A percentile compares a stretch with the other conserved stretches of the same genome.
Evolutionary conservation across 805 yeast genomes (phyloP).

Genomic region (Suhomyces emberorum): DNA sequence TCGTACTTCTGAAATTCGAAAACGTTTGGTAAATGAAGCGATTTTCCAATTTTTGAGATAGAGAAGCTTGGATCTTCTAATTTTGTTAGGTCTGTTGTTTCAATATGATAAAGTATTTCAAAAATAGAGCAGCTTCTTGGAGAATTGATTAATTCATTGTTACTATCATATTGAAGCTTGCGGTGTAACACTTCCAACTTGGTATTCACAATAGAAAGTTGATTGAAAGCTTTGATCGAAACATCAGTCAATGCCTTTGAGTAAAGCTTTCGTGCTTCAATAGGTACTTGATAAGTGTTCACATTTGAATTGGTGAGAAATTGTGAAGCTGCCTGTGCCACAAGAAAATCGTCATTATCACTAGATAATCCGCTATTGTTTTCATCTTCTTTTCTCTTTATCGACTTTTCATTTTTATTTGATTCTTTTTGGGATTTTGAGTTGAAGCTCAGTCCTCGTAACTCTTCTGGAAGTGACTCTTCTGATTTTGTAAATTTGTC

Average conservation of each 20-base stretch:
- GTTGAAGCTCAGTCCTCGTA: too few species aligned
- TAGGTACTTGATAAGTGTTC: conserved; percentile 36
- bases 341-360: conserved; percentile 21
- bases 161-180: conserved; percentile 38
- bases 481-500: conserved; percentile 23
- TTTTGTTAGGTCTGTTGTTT: conserved; percentile 1
- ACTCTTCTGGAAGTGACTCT: conserved; percentile 18
- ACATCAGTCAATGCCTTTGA: conserved; percentile 35
- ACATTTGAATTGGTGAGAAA: conserved; percentile 31
- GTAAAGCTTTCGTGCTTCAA: conserved; percentile 31
- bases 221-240: conserved; percentile 39
- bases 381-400: background rate
- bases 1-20: conserved; percentile 13
- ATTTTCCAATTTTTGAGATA: conserved; percentile 3
- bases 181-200: conserved; percentile 48
- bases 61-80: background rate
- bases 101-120: conserved; percentile 22
- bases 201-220: conserved; percentile 35
- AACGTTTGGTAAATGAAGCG: conserved; percentile 2
- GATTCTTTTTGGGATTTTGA: background rate
- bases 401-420: background rate
- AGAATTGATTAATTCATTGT: conserved; percentile 26
- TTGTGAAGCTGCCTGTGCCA: conserved; percentile 34
- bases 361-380: conserved; percentile 3
- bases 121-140: conserved; percentile 35